These are phyloP conservation scores for Cubamyces lactineus DNA, from an alignment of 768 basidiomycete genomes.

Conservation along the genomic window DNA sequence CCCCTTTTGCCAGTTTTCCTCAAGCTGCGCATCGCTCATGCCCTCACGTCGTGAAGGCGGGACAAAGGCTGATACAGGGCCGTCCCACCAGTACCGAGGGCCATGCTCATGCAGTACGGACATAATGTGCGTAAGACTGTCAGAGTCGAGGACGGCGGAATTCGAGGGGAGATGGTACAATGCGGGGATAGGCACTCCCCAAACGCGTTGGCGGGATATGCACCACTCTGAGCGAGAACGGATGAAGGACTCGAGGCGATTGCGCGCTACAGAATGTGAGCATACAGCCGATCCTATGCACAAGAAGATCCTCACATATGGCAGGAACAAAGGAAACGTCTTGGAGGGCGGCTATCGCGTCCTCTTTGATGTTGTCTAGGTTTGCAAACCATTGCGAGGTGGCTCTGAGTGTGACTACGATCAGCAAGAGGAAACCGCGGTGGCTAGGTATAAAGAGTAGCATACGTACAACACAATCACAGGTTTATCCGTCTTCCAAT, in stretches of 20 bases:
- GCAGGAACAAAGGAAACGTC: constrained; percentile 77
- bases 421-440: neutral
- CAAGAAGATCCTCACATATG: constrained; percentile 53
- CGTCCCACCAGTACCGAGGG: constrained; percentile 90
- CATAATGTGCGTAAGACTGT: constrained; percentile 76
- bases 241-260: constrained; percentile 87
- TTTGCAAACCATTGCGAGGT: constrained; percentile 99
- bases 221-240: constrained; percentile 96
- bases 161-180: constrained; percentile 69
- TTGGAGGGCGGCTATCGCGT: constrained; percentile 69
- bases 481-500: constrained; percentile 94
- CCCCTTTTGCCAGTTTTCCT: constrained; percentile 70
- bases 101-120: constrained; percentile 72
- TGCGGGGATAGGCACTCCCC: constrained; percentile 97
- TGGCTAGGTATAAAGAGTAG: neutral
- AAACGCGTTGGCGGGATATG: constrained; percentile 95
- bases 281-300: neutral
- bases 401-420: constrained; percentile 52
- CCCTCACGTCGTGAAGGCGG: constrained; percentile 52
- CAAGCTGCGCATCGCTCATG: constrained; percentile 44
- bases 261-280: constrained; percentile 60
- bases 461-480: constrained; percentile 81
- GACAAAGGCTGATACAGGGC: constrained; percentile 81
- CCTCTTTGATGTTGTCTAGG: constrained; percentile 78
- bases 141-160: constrained; percentile 62